phyloP scores from a whole-genome alignment of 495 filamentous ascomycete genomes.

The Penicillium cinerascens region DNA sequence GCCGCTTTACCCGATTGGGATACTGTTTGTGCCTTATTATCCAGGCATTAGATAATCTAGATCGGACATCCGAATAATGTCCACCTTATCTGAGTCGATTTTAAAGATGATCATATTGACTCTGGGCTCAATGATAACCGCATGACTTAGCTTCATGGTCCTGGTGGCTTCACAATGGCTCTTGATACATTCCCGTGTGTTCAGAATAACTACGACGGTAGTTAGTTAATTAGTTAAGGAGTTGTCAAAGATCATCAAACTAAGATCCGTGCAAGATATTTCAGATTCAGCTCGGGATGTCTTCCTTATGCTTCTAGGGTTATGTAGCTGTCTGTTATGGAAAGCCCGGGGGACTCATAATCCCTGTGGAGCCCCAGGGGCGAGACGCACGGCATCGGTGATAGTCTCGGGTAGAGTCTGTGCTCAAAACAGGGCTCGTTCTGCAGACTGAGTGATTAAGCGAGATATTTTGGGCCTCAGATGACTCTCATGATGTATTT shows the following conservation, averaged over 20 bases:
- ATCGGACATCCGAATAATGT: not conserved
- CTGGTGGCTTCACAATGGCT: too few relatives aligned
- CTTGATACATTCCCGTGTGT: too few relatives aligned
- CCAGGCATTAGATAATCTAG: not conserved
- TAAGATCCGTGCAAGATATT: too few relatives aligned
- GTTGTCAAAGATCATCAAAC: too few relatives aligned
- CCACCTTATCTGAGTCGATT: not conserved
- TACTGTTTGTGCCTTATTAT: not conserved
- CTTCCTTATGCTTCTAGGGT: not conserved
- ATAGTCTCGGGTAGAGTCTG: not conserved
- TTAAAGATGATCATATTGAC: too few relatives aligned
- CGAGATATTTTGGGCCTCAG: too few relatives aligned
- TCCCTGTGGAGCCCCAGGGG: constrained; percentile 3
- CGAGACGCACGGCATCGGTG: constrained; percentile 5
- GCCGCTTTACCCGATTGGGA: constrained; percentile 33
- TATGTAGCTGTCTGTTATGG: too few relatives aligned
- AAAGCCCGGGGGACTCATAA: not conserved
- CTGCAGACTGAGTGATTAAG: not conserved
- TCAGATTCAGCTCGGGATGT: too few relatives aligned
- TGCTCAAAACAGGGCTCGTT: not conserved
- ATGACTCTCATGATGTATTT: not conserved
- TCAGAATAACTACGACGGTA: too few relatives aligned
- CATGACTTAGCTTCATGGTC: too few relatives aligned
- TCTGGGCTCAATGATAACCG: too few relatives aligned
- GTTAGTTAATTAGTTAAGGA: too few relatives aligned